phyloP scores from a whole-genome alignment of 768 basidiomycete species.

The Panaeolus papilionaceus region DNA sequence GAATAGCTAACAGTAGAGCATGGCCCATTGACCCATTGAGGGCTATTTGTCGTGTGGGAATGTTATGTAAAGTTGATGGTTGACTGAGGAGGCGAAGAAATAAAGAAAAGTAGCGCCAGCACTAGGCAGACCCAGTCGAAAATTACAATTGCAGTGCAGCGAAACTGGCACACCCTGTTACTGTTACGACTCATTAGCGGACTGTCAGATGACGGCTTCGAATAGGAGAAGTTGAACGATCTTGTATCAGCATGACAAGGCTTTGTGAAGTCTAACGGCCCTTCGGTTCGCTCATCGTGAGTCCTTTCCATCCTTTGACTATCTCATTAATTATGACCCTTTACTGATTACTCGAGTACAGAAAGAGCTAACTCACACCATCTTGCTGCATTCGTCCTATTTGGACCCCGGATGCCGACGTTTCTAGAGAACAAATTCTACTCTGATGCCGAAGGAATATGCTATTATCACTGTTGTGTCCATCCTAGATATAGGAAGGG shows the following conservation, averaged over 20 bases:
- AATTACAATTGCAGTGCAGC: too few relatives aligned
- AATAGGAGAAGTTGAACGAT: too few relatives aligned
- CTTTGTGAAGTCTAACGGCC: background rate
- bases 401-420: constrained; percentile 96
- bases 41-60: too few relatives aligned
- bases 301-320: constrained; percentile 31
- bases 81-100: too few relatives aligned
- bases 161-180: too few relatives aligned
- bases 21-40: too few relatives aligned
- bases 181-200: too few relatives aligned
- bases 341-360: constrained; percentile 37
- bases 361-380: constrained; percentile 97
- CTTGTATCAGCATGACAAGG: too few relatives aligned
- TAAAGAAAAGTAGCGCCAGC: too few relatives aligned
- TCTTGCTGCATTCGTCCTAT: constrained; percentile 96
- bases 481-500: constrained; percentile 91
- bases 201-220: too few relatives aligned
- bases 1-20: background rate
- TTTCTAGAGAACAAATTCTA: constrained; percentile 94
- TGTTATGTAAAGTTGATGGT: too few relatives aligned
- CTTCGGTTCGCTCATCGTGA: constrained; percentile 54
- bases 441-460: constrained; percentile 96
- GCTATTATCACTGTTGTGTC: constrained; percentile 93
- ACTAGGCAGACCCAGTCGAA: too few relatives aligned
- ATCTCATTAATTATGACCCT: constrained; percentile 70